Evolutionary conservation across 208 protist species (phyloP), one percentile per base, ranked within the genome.

Genomic region (Trypanosoma vivax): DNA sequence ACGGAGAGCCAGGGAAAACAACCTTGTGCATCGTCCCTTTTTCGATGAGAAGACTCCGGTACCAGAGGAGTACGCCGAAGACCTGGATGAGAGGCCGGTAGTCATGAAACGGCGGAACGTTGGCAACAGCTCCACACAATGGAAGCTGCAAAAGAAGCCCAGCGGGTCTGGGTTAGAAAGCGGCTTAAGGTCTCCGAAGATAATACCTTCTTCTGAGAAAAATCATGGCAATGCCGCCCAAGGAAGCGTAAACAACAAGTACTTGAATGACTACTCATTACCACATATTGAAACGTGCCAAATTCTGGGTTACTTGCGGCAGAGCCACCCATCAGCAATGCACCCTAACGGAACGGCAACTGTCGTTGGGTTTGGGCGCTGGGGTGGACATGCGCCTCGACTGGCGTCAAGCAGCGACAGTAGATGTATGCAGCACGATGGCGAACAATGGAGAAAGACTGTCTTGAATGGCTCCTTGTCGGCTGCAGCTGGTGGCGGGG

Each of bases 291-390:
- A 49, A 27, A 50, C 61, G 6, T 56, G 51, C 39, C 58, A 48
- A 7, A 25, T 65, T 24, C 37, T 65, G 28, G 51, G 50, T n/a
- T 21, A 65, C 19, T 47, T 80, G 31, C 68, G 54, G 19, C 53
- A 40, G 10, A 59, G 53, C 19, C 45, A 73, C 38, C 73, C 73
- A 0, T 80, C 73, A 1, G 40, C 35, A 14, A 27, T 50, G n/a
- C 33, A 70, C 10, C 38, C 61, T n/a, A 45, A 47, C 0, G 50
- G 50, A 0, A 51, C 68, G 10, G 46, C 56, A 4, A 39, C 60
- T 31, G 70, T 83, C 35, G 75, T 83, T 3, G 75, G 75, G 25
- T 64, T 65, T 24, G 65, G 75, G 10, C 70, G 75, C n/a, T 83
- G 75, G 75, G 61, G 61, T 5, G 75, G 66, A 14, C 18, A 29